phyloP scores from a whole-genome alignment of 805 yeast species.

The Candida namnaoensis region DNA sequence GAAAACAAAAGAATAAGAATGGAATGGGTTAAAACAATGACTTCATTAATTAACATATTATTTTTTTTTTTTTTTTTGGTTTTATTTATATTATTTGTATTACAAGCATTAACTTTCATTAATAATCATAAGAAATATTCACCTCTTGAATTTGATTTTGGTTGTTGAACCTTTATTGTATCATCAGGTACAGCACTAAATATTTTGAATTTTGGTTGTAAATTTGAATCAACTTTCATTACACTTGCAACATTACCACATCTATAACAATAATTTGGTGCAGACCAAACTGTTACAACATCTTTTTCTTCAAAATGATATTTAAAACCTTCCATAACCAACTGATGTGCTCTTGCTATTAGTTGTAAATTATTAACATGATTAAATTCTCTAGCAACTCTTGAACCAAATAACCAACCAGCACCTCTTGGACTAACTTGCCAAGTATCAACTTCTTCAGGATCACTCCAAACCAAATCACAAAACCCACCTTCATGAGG shows the following conservation, averaged over 20 bases:
- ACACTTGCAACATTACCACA: conserved; percentile 98
- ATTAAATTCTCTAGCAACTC: conserved; percentile 92
- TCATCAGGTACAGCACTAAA: conserved; percentile 96
- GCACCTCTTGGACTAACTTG: conserved; percentile 98
- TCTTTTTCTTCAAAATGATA: conserved; percentile 92
- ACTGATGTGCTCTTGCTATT: conserved; percentile 95
- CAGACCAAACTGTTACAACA: conserved; percentile 90
- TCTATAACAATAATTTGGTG: conserved; percentile 95
- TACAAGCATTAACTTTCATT: too few species aligned
- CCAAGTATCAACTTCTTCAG: conserved; percentile 97
- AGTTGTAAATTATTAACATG: conserved; percentile 84
- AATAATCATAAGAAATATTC: conserved; percentile 19
- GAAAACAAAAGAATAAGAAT: too few species aligned
- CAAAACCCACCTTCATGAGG: conserved; percentile 99
- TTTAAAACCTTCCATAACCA: conserved; percentile 96
- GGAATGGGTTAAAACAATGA: too few species aligned
- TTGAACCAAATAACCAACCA: conserved; percentile 94
- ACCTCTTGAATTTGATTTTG: conserved; percentile 21
- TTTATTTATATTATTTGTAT: too few species aligned
- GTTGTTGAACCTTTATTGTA: conserved; percentile 55
- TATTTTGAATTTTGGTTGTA: conserved; percentile 89
- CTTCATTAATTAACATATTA: too few species aligned
- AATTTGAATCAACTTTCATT: conserved; percentile 95
- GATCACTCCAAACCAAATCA: conserved; percentile 96
- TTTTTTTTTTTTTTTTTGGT: too few species aligned